Conservation (phyloP, 768 basidiomycete genomes). For the Boletellus sp. region DNA sequence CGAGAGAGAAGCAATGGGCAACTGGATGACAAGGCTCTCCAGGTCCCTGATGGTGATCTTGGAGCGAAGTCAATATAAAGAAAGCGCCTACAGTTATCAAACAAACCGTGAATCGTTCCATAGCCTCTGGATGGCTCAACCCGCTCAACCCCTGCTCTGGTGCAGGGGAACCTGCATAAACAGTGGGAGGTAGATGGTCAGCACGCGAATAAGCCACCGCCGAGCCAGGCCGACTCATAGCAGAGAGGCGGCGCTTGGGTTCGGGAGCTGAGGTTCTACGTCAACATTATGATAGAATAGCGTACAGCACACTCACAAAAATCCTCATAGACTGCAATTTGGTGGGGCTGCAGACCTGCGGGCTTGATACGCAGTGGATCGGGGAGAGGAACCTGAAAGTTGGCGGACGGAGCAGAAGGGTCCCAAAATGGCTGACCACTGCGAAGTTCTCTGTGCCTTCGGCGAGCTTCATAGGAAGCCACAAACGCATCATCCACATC, state of each 20-base stretch:
- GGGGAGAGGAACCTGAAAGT: constrained; percentile 70
- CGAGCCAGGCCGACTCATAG: constrained; percentile 64
- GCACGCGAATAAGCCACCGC: constrained; percentile 60
- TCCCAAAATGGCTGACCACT: constrained; percentile 87
- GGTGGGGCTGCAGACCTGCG: constrained; percentile 75
- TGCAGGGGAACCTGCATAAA: constrained; percentile 61
- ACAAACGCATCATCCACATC: constrained; percentile 92
- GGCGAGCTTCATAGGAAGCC: constrained; percentile 75
- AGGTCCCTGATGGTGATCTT: constrained; percentile 50
- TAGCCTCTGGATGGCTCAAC: constrained; percentile 72
- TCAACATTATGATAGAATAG: constrained; percentile 11
- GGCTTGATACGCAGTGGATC: constrained; percentile 85
- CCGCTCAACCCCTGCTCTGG: constrained; percentile 50
- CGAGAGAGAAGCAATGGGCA: constrained; percentile 68
- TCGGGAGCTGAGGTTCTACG: constrained; percentile 43
- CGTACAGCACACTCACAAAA: constrained; percentile 54
- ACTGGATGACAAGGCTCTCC: constrained; percentile 73
- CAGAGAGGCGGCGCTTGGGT: constrained; percentile 47
- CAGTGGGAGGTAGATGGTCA: constrained; percentile 39
- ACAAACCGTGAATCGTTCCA: constrained; percentile 83
- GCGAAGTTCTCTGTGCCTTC: constrained; percentile 82
- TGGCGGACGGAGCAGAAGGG: constrained; percentile 63
- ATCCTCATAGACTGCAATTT: constrained; percentile 91
- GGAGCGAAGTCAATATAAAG: constrained; percentile 2
- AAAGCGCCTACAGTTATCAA: not conserved